These are phyloP conservation scores for Trypanosoma theileri DNA, from an alignment of 208 protist genomes.

Conservation along the genomic window DNA sequence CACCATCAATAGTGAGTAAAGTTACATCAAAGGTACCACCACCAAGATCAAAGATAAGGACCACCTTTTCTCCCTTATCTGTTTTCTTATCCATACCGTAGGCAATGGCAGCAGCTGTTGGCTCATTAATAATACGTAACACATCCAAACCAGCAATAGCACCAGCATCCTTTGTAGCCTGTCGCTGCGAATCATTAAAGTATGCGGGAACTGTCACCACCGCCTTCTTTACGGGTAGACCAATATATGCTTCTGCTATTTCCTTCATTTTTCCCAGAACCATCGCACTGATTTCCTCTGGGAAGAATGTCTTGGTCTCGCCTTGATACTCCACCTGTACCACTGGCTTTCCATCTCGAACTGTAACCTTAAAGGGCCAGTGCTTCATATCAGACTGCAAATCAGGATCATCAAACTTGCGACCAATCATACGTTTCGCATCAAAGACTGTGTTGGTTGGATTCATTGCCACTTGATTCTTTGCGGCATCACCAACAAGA, in stretches of 20 bases:
- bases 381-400: constrained; percentile 96
- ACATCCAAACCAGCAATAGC: constrained; percentile 97
- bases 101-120: constrained; percentile 99
- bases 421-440: constrained; percentile 92
- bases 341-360: constrained; percentile 86
- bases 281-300: constrained; percentile 86
- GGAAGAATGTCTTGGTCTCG: constrained; percentile 74
- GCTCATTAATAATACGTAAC: constrained; percentile 99
- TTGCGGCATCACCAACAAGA: constrained; percentile 88
- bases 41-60: constrained; percentile 98
- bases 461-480: constrained; percentile 91
- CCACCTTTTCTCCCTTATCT: constrained; percentile 84
- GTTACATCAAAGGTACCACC: constrained; percentile 99
- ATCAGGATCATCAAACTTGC: constrained; percentile 89
- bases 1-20: constrained; percentile 98
- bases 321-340: constrained; percentile 73
- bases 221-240: constrained; percentile 89
- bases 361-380: constrained; percentile 88
- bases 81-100: constrained; percentile 98
- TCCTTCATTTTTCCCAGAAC: constrained; percentile 94
- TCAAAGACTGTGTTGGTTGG: constrained; percentile 92
- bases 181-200: constrained; percentile 99
- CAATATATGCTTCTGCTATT: constrained; percentile 93
- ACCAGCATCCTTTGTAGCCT: constrained; percentile 99
- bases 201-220: constrained; percentile 99